Evolutionary conservation across 192 early-diverging fungal genomes (phyloP), one percentile per base, ranked within the genome.

Genomic region (Backusella tarrabulga): DNA sequence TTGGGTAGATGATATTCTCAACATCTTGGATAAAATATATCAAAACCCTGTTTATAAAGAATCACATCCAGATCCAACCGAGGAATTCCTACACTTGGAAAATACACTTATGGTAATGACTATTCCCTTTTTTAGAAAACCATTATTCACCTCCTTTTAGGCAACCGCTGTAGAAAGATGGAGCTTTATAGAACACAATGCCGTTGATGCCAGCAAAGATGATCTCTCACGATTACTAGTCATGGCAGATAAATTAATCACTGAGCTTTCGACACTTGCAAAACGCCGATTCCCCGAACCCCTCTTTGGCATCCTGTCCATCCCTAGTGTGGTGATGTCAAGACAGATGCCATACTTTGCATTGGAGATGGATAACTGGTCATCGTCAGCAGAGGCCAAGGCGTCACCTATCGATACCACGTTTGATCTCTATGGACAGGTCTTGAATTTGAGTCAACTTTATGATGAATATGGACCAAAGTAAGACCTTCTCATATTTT

Each of bases 321-420:
- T 90, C 32, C 76, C 84, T 9, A 71, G 83, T 6, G 84, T 90
- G 63, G 85, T 88, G 1, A 79, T 88, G 44, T 80, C 83, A 36
- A 85, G 81, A 56, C 86, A 90, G 52, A 81, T 88, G 66, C 82
- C 85, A 14, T 86, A 87, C 41, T 88, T 87, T 81, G 84, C 85
- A 1, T 77, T 86, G 12, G 78, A 88, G 63, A 87, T 90, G 82
- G 86, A 90, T 36, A 88, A 88, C 40, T 85, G 84, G 82, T 77
- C 86, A 29, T 78, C 83, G 70, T 81, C 83, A 68, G 35, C 72
- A 42, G 81, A 85, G 60, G 83, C 81, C 23, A 75, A 74, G 21
- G 82, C 81, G 67, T 69, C 85, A 17, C 82, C 86, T 1, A 82
- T 87, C 73, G 79, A 83, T 11, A 80, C 79, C 50, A 81, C 86